Evolutionary conservation across 306 rosid species (phyloP).

Genomic region (Begonia loranthoides): DNA sequence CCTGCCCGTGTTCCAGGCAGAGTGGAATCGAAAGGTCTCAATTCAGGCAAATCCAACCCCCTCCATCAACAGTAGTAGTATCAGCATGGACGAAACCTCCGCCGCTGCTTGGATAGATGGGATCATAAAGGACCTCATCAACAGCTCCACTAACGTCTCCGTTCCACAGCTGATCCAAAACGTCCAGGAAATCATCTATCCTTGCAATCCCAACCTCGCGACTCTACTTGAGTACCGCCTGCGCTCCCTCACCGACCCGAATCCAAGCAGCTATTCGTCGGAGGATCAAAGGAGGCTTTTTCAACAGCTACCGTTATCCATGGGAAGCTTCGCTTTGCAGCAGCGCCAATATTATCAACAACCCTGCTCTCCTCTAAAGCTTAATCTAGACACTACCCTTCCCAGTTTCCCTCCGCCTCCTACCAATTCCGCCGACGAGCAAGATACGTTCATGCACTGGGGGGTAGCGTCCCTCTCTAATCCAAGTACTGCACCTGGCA

Average conservation of each 20-base stretch:
- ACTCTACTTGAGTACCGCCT: slow-evolving; percentile 76
- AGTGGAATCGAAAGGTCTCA: slow-evolving; percentile 18
- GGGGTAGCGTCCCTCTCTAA: too few relatives aligned
- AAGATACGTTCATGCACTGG: too few relatives aligned
- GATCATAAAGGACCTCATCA: slow-evolving; percentile 71
- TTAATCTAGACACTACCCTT: slow-evolving; percentile 16
- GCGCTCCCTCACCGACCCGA: slow-evolving; percentile 34
- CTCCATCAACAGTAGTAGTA: neutral
- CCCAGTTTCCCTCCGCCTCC: neutral
- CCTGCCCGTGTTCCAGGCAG: slow-evolving; percentile 67
- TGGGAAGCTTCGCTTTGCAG: neutral
- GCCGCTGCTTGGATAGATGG: slow-evolving; percentile 86
- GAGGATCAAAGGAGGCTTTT: neutral
- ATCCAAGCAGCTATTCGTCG: slow-evolving; percentile 3
- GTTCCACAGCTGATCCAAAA: slow-evolving; percentile 82
- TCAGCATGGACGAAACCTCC: slow-evolving; percentile 34
- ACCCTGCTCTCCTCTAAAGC: slow-evolving; percentile 10
- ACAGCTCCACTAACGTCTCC: slow-evolving; percentile 66
- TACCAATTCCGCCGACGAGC: neutral
- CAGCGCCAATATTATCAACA: slow-evolving; percentile 11
- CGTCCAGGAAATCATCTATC: slow-evolving; percentile 80
- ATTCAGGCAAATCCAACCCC: slow-evolving; percentile 29
- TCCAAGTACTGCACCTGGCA: too few relatives aligned
- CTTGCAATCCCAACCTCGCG: slow-evolving; percentile 92
- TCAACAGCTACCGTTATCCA: slow-evolving; percentile 4